Evolutionary conservation across 2,329 filamentous ascomycete species (phyloP).

Genomic region (Colletotrichum brevisporum): DNA sequence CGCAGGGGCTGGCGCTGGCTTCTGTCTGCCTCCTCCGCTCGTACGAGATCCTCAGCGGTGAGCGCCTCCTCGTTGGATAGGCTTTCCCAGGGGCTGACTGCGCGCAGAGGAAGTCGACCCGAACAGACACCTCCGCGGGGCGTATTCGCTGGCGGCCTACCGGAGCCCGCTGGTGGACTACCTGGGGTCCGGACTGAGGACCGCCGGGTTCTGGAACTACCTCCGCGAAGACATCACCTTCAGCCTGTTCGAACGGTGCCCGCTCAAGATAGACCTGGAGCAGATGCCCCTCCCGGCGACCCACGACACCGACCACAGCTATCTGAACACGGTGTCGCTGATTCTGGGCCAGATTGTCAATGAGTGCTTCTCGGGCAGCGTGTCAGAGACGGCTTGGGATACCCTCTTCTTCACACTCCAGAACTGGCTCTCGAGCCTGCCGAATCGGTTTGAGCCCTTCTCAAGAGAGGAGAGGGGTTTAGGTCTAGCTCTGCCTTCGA

Average conservation of each 20-base stretch:
- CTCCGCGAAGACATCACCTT: conserved; percentile 67
- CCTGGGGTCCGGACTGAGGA: conserved; percentile 48
- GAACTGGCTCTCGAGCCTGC: conserved; percentile 51
- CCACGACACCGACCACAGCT: conserved; percentile 47
- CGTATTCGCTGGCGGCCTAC: conserved; percentile 58
- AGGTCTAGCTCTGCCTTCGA: conserved; percentile 49
- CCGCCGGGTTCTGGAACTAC: conserved; percentile 65
- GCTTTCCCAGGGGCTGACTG: not conserved
- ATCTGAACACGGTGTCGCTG: conserved; percentile 58
- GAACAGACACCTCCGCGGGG: conserved; percentile 61
- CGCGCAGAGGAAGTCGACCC: conserved; percentile 54
- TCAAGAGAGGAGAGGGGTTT: conserved; percentile 39
- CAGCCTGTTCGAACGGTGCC: conserved; percentile 60
- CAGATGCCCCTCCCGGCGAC: conserved; percentile 36
- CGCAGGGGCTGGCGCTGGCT: conserved; percentile 53
- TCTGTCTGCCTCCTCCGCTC: conserved; percentile 63
- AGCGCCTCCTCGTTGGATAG: conserved; percentile 5
- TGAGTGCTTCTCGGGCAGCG: conserved; percentile 45
- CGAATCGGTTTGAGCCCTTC: conserved; percentile 51
- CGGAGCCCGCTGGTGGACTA: conserved; percentile 44
- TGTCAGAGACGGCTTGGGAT: conserved; percentile 42
- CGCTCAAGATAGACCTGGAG: conserved; percentile 57
- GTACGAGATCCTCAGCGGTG: conserved; percentile 63
- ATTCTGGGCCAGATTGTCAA: conserved; percentile 62
- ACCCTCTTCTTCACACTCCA: conserved; percentile 43